Evolutionary conservation across 2,329 filamentous ascomycete genomes (phyloP).

Genomic region (Fusarium nodosum): DNA sequence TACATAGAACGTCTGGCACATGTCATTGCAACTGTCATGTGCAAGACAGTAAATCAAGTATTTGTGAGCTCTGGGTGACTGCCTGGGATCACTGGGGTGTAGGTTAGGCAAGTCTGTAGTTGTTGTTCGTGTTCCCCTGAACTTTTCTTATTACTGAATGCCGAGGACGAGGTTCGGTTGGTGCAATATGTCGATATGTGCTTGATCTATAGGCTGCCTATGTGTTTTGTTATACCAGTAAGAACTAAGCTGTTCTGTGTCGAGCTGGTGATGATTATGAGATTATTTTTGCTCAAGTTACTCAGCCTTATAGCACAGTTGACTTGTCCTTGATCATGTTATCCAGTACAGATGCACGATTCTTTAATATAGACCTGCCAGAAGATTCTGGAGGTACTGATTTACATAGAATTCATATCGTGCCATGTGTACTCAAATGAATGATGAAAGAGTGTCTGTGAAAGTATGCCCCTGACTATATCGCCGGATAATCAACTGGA

Average conservation of each 20-base stretch:
- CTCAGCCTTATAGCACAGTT: neutral
- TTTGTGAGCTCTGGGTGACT: neutral
- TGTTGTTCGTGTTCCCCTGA: neutral
- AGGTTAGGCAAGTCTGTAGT: neutral
- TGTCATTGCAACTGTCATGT: constrained; percentile 11
- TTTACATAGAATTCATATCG: neutral
- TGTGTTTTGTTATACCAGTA: neutral
- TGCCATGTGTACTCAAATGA: neutral
- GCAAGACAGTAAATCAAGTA: neutral
- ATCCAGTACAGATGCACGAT: no score
- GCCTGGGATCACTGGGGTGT: neutral
- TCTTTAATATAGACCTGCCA: no score
- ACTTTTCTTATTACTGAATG: neutral
- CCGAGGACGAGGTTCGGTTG: neutral
- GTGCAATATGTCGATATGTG: neutral
- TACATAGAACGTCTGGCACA: constrained; percentile 6
- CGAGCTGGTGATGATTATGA: no score
- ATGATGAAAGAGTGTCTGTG: neutral
- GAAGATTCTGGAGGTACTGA: accelerated
- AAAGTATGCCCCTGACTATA: neutral
- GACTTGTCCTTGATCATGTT: no score
- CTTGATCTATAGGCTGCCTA: neutral
- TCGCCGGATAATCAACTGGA: neutral
- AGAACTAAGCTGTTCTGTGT: neutral
- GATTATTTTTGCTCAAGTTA: neutral